Percentiles rank a stretch among this genome's conserved stretches.
phyloP scores from a whole-genome alignment of 2,329 filamentous ascomycete species.

The Ascochyta pisi region DNA sequence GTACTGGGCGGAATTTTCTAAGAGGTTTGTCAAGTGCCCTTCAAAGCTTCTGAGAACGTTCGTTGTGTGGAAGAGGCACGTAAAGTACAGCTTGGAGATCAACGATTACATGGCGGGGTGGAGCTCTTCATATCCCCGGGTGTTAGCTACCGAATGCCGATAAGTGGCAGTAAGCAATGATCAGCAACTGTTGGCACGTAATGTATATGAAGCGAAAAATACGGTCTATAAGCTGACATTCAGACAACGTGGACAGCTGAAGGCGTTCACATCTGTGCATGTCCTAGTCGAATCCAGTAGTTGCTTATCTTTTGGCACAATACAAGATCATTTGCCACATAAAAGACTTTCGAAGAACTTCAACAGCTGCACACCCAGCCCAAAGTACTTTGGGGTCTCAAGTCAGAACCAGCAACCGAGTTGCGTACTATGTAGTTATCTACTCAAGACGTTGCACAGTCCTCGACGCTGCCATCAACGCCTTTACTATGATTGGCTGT shows the following conservation, averaged over 20 bases:
- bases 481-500: conserved; percentile 31
- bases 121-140: conserved; percentile 5
- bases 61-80: not conserved
- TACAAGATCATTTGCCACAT: too few relatives aligned
- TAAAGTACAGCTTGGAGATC: not conserved
- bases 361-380: too few relatives aligned
- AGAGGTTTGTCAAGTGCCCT: not conserved
- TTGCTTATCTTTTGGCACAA: too few relatives aligned
- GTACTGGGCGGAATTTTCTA: too few relatives aligned
- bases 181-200: not conserved
- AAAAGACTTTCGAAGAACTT: too few relatives aligned
- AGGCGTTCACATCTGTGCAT: too few relatives aligned
- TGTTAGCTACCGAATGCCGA: conserved; percentile 2
- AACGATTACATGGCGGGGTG: conserved; percentile 7
- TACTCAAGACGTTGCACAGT: not conserved
- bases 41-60: too few relatives aligned
- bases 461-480: not conserved
- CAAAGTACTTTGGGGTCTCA: too few relatives aligned
- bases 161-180: conserved; percentile 6
- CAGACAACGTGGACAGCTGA: too few relatives aligned
- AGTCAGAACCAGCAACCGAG: not conserved
- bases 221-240: too few relatives aligned
- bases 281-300: too few relatives aligned
- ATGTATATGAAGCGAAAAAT: too few relatives aligned
- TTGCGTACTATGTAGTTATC: not conserved